phyloP scores from a whole-genome alignment of 1,284 basidiomycete genomes.

The Porogramme epimiltina region DNA sequence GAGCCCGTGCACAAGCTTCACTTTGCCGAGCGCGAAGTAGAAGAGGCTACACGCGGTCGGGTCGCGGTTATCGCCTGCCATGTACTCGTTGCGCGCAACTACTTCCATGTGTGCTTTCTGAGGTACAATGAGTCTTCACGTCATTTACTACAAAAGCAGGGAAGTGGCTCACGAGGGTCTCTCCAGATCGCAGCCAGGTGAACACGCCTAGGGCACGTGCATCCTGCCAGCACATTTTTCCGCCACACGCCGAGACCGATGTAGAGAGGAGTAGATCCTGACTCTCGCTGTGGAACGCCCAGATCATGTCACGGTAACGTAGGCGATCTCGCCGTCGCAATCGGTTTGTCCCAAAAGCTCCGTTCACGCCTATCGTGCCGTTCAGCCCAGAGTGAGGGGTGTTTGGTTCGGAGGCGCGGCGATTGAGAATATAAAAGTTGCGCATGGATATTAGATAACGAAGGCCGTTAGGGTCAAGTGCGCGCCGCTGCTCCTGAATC shows the following conservation, averaged over 20 bases:
- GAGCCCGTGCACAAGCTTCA: slow-evolving; percentile 88
- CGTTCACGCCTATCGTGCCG: slow-evolving; percentile 16
- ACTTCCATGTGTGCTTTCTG: slow-evolving; percentile 84
- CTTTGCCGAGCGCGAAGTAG: slow-evolving; percentile 94
- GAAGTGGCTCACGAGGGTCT: slow-evolving; percentile 64
- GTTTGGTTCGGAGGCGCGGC: slow-evolving; percentile 50
- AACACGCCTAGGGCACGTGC: slow-evolving; percentile 86
- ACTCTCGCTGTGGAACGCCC: slow-evolving; percentile 94
- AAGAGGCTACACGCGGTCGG: slow-evolving; percentile 89
- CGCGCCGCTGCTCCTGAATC: slow-evolving; percentile 85
- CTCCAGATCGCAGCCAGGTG: slow-evolving; percentile 82
- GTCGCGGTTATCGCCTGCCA: slow-evolving; percentile 83
- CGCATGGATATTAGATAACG: slow-evolving; percentile 90
- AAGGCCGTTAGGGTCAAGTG: slow-evolving; percentile 87
- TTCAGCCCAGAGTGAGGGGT: slow-evolving; percentile 40
- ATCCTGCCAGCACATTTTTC: slow-evolving; percentile 87
- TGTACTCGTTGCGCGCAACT: slow-evolving; percentile 93
- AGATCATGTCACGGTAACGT: slow-evolving; percentile 90
- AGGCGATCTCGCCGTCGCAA: slow-evolving; percentile 68
- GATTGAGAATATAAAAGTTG: slow-evolving; percentile 78
- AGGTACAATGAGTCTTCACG: too few species aligned
- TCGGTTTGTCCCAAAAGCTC: slow-evolving; percentile 17
- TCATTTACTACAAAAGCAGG: too few species aligned
- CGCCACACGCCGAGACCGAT: slow-evolving; percentile 71
- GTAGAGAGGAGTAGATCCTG: slow-evolving; percentile 82